These are phyloP conservation scores for Gamarada debralockiae DNA, from an alignment of 495 filamentous ascomycete genomes.

Conservation along the genomic window DNA sequence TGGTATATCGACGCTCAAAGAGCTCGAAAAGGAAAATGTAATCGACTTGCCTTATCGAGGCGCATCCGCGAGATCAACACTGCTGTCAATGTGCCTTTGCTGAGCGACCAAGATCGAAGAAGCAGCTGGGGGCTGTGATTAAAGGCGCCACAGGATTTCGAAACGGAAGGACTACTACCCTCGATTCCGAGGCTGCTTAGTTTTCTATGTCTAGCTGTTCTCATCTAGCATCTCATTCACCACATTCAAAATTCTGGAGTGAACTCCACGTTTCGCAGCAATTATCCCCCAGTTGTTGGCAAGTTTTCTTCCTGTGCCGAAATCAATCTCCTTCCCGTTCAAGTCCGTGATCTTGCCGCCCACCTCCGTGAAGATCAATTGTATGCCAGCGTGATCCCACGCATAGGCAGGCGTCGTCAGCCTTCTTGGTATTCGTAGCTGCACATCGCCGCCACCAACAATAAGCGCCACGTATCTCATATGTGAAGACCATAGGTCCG, in stretches of 20 bases:
- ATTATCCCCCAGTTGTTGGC: conserved; percentile 46
- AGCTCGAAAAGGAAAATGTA: no score
- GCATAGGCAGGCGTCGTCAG: conserved; percentile 52
- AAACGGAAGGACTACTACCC: no score
- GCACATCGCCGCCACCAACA: conserved; percentile 54
- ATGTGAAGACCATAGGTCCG: conserved; percentile 59
- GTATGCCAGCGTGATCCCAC: conserved; percentile 71
- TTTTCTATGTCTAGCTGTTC: no score
- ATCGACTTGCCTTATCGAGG: no score
- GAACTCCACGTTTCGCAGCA: conserved; percentile 34
- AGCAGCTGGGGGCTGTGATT: no score
- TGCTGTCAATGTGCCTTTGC: no score
- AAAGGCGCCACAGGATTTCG: no score
- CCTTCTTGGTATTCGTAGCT: conserved; percentile 57
- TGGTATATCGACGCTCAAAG: no score
- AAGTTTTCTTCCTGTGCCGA: conserved; percentile 35
- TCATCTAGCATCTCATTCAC: no score
- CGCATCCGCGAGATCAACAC: no score
- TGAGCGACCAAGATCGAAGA: no score
- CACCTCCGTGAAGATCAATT: conserved; percentile 62
- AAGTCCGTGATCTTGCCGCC: conserved; percentile 63
- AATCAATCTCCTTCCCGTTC: conserved; percentile 41
- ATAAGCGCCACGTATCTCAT: conserved; percentile 61
- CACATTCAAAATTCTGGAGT: conserved; percentile 18
- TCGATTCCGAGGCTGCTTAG: no score